A percentile compares a stretch with the other conserved stretches of the same genome.
Conservation (phyloP, 371 early-diverging fungal species). For the Blastocladiella emersonii region DNA sequence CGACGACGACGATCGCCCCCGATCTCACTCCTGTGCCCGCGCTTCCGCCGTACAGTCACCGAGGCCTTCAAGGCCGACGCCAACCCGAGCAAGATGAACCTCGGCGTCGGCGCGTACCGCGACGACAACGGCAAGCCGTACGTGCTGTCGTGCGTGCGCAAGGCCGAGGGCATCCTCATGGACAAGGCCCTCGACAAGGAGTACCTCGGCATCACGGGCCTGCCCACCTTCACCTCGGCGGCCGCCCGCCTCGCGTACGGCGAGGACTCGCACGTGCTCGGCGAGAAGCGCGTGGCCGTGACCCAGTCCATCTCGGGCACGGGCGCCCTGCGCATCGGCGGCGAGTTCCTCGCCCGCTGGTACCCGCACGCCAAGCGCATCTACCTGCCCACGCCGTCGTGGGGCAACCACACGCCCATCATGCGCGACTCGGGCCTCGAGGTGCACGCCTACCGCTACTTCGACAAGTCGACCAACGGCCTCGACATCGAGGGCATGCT, state of each 20-base stretch:
- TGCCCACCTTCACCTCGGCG: constrained; percentile 64
- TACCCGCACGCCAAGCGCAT: constrained; percentile 75
- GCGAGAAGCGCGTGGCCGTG: constrained; percentile 62
- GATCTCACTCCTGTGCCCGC: too few relatives aligned
- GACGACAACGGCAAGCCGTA: constrained; percentile 87
- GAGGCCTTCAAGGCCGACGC: constrained; percentile 90
- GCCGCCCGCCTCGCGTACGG: constrained; percentile 84
- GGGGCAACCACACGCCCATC: constrained; percentile 96
- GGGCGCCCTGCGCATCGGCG: constrained; percentile 92
- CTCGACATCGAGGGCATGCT: constrained; percentile 86
- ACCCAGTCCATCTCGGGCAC: constrained; percentile 95
- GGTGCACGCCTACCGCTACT: constrained; percentile 82
- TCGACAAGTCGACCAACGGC: constrained; percentile 82
- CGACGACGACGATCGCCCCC: too few relatives aligned
- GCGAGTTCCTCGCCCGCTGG: constrained; percentile 72
- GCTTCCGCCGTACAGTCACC: constrained; percentile 41
- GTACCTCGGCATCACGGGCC: constrained; percentile 90
- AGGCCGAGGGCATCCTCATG: constrained; percentile 70
- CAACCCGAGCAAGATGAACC: constrained; percentile 86
- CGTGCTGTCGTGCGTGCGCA: constrained; percentile 72
- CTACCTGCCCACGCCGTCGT: constrained; percentile 86
- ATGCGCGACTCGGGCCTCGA: constrained; percentile 82
- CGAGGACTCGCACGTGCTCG: constrained; percentile 49
- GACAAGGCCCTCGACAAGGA: constrained; percentile 73
- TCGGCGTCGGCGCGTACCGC: constrained; percentile 96